Evolutionary conservation across 1,284 basidiomycete species (phyloP).

Genomic region (Ustilago vetiveriae): DNA sequence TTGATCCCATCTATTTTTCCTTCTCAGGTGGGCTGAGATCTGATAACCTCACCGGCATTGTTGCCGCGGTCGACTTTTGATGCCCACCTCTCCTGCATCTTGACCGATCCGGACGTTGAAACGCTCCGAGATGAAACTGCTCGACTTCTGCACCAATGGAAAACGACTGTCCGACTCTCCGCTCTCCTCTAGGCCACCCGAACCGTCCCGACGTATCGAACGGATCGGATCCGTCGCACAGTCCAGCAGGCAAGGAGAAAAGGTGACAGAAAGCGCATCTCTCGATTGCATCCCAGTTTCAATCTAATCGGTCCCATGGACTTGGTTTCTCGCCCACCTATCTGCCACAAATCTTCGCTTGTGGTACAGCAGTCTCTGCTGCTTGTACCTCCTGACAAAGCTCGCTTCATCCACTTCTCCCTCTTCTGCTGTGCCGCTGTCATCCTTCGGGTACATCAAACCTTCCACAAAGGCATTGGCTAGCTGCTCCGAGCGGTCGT

Average conservation of each 20-base stretch:
- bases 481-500: slow-evolving; percentile 58
- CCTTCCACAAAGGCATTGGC: slow-evolving; percentile 63
- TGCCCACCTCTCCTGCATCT: too few species aligned
- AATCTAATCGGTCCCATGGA: slow-evolving; percentile 55
- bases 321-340: slow-evolving; percentile 47
- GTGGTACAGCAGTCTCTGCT: slow-evolving; percentile 50
- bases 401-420: slow-evolving; percentile 27
- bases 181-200: too few species aligned
- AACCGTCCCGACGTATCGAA: too few species aligned
- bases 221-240: too few species aligned
- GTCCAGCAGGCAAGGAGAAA: too few species aligned
- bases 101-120: too few species aligned
- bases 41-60: too few species aligned
- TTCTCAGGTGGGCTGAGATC: neutral
- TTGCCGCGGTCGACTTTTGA: too few species aligned
- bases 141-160: too few species aligned
- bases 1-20: neutral
- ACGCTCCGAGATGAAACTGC: slow-evolving; percentile 6
- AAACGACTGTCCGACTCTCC: too few species aligned
- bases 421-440: slow-evolving; percentile 20
- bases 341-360: slow-evolving; percentile 49
- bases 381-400: slow-evolving; percentile 55
- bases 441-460: slow-evolving; percentile 39
- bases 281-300: neutral
- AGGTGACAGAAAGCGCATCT: too few species aligned